phyloP scores from a whole-genome alignment of 2,329 filamentous ascomycete species.

The Amphichorda felina region DNA sequence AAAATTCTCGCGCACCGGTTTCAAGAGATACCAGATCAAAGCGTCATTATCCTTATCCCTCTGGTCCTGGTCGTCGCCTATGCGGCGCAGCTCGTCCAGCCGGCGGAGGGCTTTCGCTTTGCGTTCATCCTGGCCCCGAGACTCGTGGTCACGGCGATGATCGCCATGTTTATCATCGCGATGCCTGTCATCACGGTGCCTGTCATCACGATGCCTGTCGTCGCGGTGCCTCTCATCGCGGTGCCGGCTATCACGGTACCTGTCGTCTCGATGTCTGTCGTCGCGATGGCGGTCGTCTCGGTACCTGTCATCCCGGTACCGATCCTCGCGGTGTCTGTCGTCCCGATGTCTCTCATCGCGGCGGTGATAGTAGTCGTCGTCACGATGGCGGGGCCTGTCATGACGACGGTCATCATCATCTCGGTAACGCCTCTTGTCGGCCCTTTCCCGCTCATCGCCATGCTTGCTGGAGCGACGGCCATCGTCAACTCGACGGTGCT shows the following conservation, averaged over 20 bases:
- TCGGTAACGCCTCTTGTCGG: slow-evolving; percentile 16
- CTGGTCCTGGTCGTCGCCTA: slow-evolving; percentile 37
- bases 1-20: slow-evolving; percentile 48
- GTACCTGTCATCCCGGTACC: slow-evolving; percentile 12
- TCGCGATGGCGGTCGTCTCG: slow-evolving; percentile 10
- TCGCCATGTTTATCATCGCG: slow-evolving; percentile 7
- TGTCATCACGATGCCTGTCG: slow-evolving; percentile 17
- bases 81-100: slow-evolving; percentile 29
- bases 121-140: slow-evolving; percentile 24
- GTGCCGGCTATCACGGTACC: slow-evolving; percentile 9
- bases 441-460: slow-evolving; percentile 24
- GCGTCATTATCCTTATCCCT: slow-evolving; percentile 31
- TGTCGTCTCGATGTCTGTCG: slow-evolving; percentile 16
- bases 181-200: slow-evolving; percentile 6
- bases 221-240: slow-evolving; percentile 12
- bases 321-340: slow-evolving; percentile 15
- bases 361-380: slow-evolving; percentile 11
- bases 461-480: slow-evolving; percentile 22
- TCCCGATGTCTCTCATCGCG: slow-evolving; percentile 22
- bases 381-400: slow-evolving; percentile 9
- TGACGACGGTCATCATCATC: slow-evolving; percentile 15
- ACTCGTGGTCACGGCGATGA: slow-evolving; percentile 11
- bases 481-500: slow-evolving; percentile 28
- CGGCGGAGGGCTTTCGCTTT: slow-evolving; percentile 26
- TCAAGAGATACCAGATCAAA: slow-evolving; percentile 37